Percentiles rank a stretch among this genome's conserved stretches.
Conservation (phyloP, 495 filamentous ascomycete genomes). For the Neurospora discreta region DNA sequence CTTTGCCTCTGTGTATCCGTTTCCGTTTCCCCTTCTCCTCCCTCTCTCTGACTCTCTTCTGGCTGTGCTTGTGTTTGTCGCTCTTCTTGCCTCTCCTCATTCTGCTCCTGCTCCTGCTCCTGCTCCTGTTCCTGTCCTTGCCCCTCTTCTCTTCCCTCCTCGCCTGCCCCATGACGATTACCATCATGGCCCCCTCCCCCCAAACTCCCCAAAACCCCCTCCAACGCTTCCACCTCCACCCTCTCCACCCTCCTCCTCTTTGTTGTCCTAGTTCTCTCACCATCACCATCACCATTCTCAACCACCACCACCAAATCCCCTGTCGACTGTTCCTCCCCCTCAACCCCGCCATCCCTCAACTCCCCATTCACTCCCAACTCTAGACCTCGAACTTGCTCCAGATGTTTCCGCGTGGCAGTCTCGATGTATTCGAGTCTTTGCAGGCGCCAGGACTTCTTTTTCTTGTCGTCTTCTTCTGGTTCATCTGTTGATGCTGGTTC, state of each 20-base stretch:
- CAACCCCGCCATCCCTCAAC: constrained; percentile 35
- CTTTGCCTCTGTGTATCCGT: background rate
- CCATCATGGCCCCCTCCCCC: constrained; percentile 11
- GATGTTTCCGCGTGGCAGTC: constrained; percentile 46
- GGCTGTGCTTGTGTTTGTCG: background rate
- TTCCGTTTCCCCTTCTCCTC: background rate
- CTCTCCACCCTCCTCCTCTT: constrained; percentile 25
- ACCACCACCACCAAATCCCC: constrained; percentile 33
- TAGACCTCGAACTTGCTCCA: constrained; percentile 43
- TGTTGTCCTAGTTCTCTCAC: constrained; percentile 19
- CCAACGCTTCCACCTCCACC: constrained; percentile 43
- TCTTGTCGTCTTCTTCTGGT: constrained; percentile 12
- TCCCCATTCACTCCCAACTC: constrained; percentile 45
- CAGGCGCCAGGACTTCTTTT: constrained; percentile 38
- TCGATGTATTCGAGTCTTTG: constrained; percentile 69
- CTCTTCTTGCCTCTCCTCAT: background rate
- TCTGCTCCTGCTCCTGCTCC: background rate
- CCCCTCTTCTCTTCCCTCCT: background rate
- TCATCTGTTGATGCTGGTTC: too few relatives aligned
- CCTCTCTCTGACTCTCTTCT: background rate
- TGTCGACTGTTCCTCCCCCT: constrained; percentile 42
- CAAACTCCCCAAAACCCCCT: constrained; percentile 33
- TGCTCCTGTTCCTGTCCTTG: background rate
- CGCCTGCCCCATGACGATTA: background rate
- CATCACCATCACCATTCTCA: constrained; percentile 19